Conservation (phyloP, 2,329 filamentous ascomycete species). For the Penicillium polonicum region DNA sequence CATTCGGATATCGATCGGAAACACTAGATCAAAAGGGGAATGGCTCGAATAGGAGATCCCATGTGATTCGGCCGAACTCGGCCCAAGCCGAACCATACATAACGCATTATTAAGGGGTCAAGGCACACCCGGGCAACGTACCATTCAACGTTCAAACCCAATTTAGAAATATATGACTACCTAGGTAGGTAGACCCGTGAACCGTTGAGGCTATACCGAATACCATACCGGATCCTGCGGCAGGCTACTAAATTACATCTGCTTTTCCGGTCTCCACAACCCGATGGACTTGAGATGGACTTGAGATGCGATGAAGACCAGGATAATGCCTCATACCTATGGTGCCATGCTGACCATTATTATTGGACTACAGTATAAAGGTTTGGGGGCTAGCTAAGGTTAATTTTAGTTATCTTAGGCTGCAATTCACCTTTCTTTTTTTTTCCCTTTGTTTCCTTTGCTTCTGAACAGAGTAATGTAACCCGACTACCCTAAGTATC, state of each 20-base stretch:
- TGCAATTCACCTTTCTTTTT: neutral
- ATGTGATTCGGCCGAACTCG: conserved; percentile 13
- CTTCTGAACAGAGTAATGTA: neutral
- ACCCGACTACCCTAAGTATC: neutral
- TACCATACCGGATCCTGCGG: neutral
- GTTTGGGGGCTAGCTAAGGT: neutral
- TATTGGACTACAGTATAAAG: neutral
- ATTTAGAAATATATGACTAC: neutral
- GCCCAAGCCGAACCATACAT: conserved; percentile 13
- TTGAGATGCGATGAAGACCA: conserved; percentile 14
- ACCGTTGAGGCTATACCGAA: neutral
- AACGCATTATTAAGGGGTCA: neutral
- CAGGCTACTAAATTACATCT: conserved; percentile 10
- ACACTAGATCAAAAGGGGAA: conserved; percentile 9
- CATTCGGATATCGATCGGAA: conserved; percentile 9
- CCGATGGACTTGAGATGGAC: conserved; percentile 18
- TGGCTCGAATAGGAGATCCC: neutral
- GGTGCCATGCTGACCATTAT: conserved; percentile 6
- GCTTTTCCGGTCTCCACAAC: conserved; percentile 17
- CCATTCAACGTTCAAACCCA: neutral
- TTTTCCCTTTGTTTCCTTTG: neutral
- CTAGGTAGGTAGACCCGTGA: too few species aligned
- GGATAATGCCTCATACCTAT: conserved; percentile 11
- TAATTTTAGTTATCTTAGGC: neutral
- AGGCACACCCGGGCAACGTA: neutral